Percentiles rank a stretch among this genome's conserved stretches.
Conservation (phyloP, 164 flowering plant species). For the Pachysandra terminalis region DNA sequence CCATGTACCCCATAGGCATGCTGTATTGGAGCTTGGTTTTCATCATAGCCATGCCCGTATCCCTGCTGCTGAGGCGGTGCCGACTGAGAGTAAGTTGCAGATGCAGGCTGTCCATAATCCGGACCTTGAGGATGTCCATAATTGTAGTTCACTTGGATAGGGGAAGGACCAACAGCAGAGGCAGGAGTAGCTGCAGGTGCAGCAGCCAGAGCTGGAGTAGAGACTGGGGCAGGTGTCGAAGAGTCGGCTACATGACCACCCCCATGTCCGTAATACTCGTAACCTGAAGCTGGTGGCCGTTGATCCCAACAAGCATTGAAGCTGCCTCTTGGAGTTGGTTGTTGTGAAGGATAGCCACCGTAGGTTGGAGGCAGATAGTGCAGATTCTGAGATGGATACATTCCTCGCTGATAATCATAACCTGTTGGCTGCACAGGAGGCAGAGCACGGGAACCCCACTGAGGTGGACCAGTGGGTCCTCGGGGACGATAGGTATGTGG, state of each 20-base stretch:
- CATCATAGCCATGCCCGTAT: slow-evolving; percentile 67
- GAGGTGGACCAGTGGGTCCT: slow-evolving; percentile 54
- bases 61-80: slow-evolving; percentile 56
- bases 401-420: slow-evolving; percentile 73
- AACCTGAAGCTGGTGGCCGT: slow-evolving; percentile 47
- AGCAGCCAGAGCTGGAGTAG: slow-evolving; percentile 36
- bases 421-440: slow-evolving; percentile 37
- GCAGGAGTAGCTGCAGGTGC: slow-evolving; percentile 27
- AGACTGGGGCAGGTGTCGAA: slow-evolving; percentile 25
- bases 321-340: slow-evolving; percentile 55
- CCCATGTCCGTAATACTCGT: slow-evolving; percentile 54
- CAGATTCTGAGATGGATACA: slow-evolving; percentile 55
- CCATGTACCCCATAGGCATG: slow-evolving; percentile 55
- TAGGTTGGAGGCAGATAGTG: slow-evolving; percentile 58
- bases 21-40: slow-evolving; percentile 43
- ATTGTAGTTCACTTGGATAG: slow-evolving; percentile 58
- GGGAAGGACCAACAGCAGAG: slow-evolving; percentile 31
- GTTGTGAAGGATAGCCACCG: slow-evolving; percentile 66
- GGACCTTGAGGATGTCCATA: slow-evolving; percentile 67
- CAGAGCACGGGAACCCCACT: slow-evolving; percentile 80
- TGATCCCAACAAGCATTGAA: slow-evolving; percentile 76
- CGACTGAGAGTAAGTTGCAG: slow-evolving; percentile 48
- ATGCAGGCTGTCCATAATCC: slow-evolving; percentile 50
- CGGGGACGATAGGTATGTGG: slow-evolving; percentile 65
- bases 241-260: slow-evolving; percentile 32